phyloP scores from a whole-genome alignment of 139 green algal species.

The Micractinium conductrix region DNA sequence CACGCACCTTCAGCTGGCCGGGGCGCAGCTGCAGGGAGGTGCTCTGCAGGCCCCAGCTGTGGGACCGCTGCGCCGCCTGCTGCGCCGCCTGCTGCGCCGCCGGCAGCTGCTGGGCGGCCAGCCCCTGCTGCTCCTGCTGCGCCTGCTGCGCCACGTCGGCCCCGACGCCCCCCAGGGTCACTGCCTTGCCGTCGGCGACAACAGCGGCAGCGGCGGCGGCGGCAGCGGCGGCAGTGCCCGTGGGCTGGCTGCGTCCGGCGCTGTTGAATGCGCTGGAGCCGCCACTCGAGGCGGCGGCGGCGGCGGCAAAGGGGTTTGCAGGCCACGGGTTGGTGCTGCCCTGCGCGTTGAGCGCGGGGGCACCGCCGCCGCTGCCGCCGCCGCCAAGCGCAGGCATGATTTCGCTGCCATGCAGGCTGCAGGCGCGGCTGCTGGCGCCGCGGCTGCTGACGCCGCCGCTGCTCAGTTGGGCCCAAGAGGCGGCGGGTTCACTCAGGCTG shows the following conservation, averaged over 20 bases:
- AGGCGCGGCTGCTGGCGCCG: background rate
- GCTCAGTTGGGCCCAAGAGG: background rate
- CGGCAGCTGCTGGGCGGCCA: no score
- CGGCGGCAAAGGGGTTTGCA: background rate
- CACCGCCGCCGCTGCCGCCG: background rate
- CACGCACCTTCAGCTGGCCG: background rate
- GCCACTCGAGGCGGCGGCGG: background rate
- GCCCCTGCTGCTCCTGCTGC: background rate
- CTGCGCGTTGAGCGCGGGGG: no score
- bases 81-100: no score
- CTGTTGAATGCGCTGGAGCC: no score
- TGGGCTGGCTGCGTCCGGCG: no score
- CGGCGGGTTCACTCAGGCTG: background rate
- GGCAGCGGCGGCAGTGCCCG: background rate
- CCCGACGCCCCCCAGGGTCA: no score
- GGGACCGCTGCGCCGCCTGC: background rate
- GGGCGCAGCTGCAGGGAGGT: background rate
- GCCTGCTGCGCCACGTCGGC: no score
- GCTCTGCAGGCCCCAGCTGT: background rate
- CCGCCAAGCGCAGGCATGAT: no score
- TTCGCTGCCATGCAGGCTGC: background rate
- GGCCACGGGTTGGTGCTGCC: background rate
- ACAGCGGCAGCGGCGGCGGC: background rate
- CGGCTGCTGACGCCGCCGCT: background rate
- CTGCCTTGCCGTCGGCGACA: no score